Evolutionary conservation across 495 filamentous ascomycete species (phyloP), one percentile per base, ranked within the genome.

Genomic region (Pyrenula massariospora): DNA sequence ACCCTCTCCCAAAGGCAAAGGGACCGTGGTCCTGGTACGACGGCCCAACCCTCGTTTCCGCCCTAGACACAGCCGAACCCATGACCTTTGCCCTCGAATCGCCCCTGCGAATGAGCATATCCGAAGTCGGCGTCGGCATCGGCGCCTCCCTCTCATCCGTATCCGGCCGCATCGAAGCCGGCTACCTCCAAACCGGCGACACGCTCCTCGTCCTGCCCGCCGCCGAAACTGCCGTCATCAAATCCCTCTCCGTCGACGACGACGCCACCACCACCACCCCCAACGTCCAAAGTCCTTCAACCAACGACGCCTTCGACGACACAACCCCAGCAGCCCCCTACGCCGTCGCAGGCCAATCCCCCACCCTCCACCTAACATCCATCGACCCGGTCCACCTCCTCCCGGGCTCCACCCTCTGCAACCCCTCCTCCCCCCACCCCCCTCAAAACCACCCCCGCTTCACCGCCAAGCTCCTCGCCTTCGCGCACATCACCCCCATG

Each of bases 151-250:
- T 86, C 1, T 73, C 93, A 11, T 88, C 87, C 1, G 77, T 97
- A 56, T 86, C 87, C 1, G 94, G 93, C 1, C 87, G 93, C 53
- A 82, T 98, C 48, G 89, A 95, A 50, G 73, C 89, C 3, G 93
- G 93, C 2, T 86, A 77, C 31, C 58, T 96, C 12, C 93, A 98
- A 65, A 73, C 83, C 23, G 94, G 91, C 42, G 93, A 96, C 63
- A 77, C 77, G 1, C 71, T 98, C 12, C 65, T 93, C 12, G 77
- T 84, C 8, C 86, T 91, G 73, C 93, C 93, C 0, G 85, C 84
- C 52, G 80, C 79, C 2, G 88, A 95, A 65, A 88, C 79, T 47
- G 89, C 88, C 2, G 79, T 76, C 24, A 77, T 97, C 63, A 93
- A 87, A 64, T 85, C 77, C 11, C 63, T 98, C 19, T 85, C 90